Percentiles rank a stretch among this genome's conserved stretches.
Conservation (phyloP, 345 rosid genomes). For the Ceriops decandra region DNA sequence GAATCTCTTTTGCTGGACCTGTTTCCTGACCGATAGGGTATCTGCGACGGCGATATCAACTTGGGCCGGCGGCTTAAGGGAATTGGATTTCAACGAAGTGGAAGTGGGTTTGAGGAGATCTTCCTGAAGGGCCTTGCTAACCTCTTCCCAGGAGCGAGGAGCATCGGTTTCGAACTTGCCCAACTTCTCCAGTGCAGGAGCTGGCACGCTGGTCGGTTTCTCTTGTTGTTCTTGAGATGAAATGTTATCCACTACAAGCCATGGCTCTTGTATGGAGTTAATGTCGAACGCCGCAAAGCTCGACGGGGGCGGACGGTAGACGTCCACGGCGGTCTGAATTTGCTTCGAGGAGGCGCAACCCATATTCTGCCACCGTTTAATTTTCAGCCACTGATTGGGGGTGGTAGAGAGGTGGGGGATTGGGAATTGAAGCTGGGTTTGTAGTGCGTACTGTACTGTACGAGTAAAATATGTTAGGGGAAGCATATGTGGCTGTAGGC, state of each 20-base stretch:
- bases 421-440: background rate
- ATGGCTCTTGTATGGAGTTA: conserved; percentile 79
- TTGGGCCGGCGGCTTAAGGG: background rate
- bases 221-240: conserved; percentile 31
- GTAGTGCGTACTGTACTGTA: background rate
- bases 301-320: conserved; percentile 71
- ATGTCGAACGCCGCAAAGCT: conserved; percentile 78
- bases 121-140: conserved; percentile 71
- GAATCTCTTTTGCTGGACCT: conserved; percentile 39
- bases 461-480: no score
- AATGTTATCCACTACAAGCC: conserved; percentile 39
- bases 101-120: conserved; percentile 39
- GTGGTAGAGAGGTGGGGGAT: no score
- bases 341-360: conserved; percentile 78
- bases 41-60: background rate
- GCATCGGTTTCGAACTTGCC: conserved; percentile 46
- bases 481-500: background rate
- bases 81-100: background rate
- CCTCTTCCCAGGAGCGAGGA: conserved; percentile 91
- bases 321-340: conserved; percentile 49
- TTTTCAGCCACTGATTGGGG: background rate
- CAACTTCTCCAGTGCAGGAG: conserved; percentile 52
- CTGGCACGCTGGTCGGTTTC: conserved; percentile 37
- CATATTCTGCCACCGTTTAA: conserved; percentile 28
- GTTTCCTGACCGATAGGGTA: conserved; percentile 12